Evolutionary conservation across 495 filamentous ascomycete genomes (phyloP).

Genomic region (Glutinoglossum americanum): DNA sequence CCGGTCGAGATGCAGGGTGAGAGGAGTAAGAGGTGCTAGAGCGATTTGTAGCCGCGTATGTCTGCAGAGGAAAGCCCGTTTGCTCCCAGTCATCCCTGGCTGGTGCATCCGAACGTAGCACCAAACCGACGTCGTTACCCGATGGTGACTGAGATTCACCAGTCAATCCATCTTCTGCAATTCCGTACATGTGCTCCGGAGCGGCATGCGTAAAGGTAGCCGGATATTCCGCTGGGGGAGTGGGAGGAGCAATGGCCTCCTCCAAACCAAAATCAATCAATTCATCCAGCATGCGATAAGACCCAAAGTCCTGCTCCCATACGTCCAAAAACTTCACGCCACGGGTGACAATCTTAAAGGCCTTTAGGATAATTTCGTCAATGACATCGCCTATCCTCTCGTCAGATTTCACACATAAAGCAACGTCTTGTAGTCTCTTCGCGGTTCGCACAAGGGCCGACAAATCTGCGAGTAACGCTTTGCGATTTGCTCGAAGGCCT

Average conservation of each 20-base stretch:
- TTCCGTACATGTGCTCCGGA: not conserved
- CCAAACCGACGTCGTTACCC: not conserved
- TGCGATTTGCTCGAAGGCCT: constrained; percentile 58
- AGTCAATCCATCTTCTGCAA: not conserved
- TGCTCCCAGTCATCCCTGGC: not conserved
- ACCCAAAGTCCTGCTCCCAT: constrained; percentile 43
- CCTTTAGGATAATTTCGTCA: constrained; percentile 82
- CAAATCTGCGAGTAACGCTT: constrained; percentile 70
- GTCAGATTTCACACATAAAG: constrained; percentile 26
- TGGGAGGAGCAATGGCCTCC: constrained; percentile 10
- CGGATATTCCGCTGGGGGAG: not conserved
- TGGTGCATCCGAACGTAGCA: not conserved
- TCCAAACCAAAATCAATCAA: constrained; percentile 34
- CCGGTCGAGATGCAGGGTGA: constrained; percentile 7
- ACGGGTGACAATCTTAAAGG: constrained; percentile 82
- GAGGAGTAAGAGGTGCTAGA: not conserved
- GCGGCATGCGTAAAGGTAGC: not conserved
- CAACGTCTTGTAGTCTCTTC: constrained; percentile 54
- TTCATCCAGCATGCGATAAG: constrained; percentile 27
- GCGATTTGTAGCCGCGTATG: not conserved
- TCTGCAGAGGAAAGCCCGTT: not conserved
- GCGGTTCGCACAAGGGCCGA: constrained; percentile 73
- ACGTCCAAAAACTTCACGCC: constrained; percentile 84
- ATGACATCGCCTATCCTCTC: constrained; percentile 34
- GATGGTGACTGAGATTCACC: not conserved